Conservation (phyloP, 352 stramenopile genomes). For the Pythium vanterpoolii region DNA sequence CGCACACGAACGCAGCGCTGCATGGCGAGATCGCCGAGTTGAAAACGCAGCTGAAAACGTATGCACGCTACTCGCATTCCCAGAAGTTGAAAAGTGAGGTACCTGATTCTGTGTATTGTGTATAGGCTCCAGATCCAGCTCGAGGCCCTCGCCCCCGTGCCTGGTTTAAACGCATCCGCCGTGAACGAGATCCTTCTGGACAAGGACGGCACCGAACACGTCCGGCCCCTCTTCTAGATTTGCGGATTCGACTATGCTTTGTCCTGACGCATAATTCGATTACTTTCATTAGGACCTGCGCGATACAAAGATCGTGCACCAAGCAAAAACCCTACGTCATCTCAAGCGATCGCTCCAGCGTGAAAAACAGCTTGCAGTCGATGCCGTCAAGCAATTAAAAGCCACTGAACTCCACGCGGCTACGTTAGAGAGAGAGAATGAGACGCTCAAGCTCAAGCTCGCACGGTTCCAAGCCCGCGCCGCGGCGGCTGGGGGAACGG, state of each 20-base stretch:
- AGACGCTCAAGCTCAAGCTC: constrained; percentile 57
- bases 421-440: constrained; percentile 52
- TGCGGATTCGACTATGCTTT: too few species aligned
- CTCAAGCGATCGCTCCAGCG: constrained; percentile 56
- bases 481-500: constrained; percentile 22
- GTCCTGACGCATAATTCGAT: not conserved
- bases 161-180: constrained; percentile 45
- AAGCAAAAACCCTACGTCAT: constrained; percentile 61
- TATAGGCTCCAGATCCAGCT: constrained; percentile 64
- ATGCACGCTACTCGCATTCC: not conserved
- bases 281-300: constrained; percentile 76
- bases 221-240: constrained; percentile 16
- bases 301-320: constrained; percentile 75
- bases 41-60: constrained; percentile 64
- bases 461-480: constrained; percentile 47
- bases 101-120: not conserved
- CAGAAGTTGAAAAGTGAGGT: not conserved
- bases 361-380: constrained; percentile 48
- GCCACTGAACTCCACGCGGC: constrained; percentile 28
- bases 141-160: constrained; percentile 59
- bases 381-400: constrained; percentile 43
- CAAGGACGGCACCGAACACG: constrained; percentile 53
- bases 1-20: constrained; percentile 52
- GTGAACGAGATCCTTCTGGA: constrained; percentile 65
- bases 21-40: constrained; percentile 39